These are phyloP conservation scores for Aspergillus pseudoglaucus DNA, from an alignment of 2,329 filamentous ascomycete genomes.

Conservation along the genomic window DNA sequence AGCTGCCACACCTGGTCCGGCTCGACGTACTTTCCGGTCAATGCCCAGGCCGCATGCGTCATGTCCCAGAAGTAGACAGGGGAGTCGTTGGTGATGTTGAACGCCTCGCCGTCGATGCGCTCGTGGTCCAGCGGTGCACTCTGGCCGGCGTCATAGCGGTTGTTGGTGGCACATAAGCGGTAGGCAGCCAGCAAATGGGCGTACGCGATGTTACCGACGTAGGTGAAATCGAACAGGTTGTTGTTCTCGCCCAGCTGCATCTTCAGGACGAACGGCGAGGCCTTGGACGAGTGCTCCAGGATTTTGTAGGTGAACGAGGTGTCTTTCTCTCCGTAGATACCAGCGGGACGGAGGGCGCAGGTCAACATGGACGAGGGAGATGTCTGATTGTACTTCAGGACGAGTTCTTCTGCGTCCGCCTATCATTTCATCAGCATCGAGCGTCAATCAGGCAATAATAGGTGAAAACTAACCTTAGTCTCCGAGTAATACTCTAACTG, in stretches of 20 bases:
- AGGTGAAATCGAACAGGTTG: constrained; percentile 66
- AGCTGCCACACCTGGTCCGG: constrained; percentile 37
- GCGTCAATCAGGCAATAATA: neutral
- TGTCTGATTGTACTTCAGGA: constrained; percentile 66
- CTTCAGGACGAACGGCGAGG: constrained; percentile 54
- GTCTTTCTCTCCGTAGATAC: constrained; percentile 89
- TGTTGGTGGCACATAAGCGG: constrained; percentile 59
- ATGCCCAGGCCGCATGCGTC: constrained; percentile 67
- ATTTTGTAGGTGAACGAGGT: constrained; percentile 67
- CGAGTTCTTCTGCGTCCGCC: constrained; percentile 75
- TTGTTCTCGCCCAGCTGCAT: constrained; percentile 73
- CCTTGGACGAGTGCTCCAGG: constrained; percentile 60
- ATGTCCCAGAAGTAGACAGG: constrained; percentile 92
- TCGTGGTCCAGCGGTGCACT: constrained; percentile 64
- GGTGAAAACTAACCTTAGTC: constrained; percentile 60
- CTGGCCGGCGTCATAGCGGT: constrained; percentile 36
- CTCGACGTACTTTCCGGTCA: constrained; percentile 40
- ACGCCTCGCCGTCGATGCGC: constrained; percentile 74
- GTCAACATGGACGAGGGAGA: constrained; percentile 60
- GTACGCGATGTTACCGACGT: constrained; percentile 64
- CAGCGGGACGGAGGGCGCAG: constrained; percentile 74
- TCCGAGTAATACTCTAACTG: constrained; percentile 81
- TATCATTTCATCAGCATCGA: constrained; percentile 24
- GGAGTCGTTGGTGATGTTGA: constrained; percentile 84
- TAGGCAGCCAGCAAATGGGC: constrained; percentile 75